Conservation (phyloP, 176 grass and related monocot genomes). For the Urochloa ruziziensis region DNA sequence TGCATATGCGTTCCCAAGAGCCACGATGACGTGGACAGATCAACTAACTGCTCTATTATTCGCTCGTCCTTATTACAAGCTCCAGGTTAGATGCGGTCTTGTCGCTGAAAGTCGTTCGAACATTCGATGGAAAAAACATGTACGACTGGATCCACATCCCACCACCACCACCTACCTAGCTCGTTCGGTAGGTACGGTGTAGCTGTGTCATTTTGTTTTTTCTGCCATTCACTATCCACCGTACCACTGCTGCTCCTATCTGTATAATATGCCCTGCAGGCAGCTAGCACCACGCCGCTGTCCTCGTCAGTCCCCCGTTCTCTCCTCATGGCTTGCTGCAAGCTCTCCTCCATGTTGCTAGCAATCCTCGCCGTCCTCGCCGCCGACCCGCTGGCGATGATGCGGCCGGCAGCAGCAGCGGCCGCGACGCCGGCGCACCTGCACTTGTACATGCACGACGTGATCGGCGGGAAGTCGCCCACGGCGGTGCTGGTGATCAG, state of each 20-base stretch:
- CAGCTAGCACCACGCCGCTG: background rate
- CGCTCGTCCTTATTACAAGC: no score
- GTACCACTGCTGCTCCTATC: background rate
- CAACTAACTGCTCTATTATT: no score
- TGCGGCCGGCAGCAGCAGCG: background rate
- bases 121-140: background rate
- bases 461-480: background rate
- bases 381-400: background rate
- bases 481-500: constrained; percentile 29
- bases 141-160: background rate
- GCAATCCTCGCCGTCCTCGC: background rate
- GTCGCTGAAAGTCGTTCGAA: no score
- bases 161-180: no score
- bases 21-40: no score
- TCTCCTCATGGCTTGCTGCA: background rate
- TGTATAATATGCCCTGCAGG: background rate
- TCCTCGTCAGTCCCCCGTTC: background rate
- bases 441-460: constrained; percentile 51
- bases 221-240: background rate
- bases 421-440: constrained; percentile 20
- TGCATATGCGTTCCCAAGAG: no score
- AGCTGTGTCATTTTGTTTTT: background rate
- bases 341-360: background rate
- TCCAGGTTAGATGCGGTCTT: no score
- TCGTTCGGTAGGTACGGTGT: no score